Conservation (phyloP, 2,329 filamentous ascomycete species). For the Metarhizium sp. region DNA sequence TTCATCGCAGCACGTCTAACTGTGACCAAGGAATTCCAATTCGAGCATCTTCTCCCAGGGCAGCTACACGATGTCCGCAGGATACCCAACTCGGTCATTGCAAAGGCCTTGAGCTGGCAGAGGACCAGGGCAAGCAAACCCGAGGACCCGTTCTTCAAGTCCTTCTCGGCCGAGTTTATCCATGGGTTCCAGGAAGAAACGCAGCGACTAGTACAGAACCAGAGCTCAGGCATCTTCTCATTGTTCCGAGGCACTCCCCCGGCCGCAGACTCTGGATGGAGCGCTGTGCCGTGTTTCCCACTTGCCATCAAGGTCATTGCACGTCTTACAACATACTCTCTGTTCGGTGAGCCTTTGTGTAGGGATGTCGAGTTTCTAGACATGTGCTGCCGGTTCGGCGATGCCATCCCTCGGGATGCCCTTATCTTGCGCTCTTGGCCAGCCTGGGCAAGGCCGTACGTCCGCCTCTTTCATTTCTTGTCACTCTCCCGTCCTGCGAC, state of each 20-base stretch:
- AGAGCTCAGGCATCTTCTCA: not conserved
- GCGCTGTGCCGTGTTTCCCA: slow-evolving; percentile 8
- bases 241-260: not conserved
- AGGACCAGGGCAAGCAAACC: slow-evolving; percentile 6
- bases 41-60: slow-evolving; percentile 6
- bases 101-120: slow-evolving; percentile 10
- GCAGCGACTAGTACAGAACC: not conserved
- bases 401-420: slow-evolving; percentile 7
- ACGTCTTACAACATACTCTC: slow-evolving; percentile 8
- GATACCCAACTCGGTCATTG: slow-evolving; percentile 8
- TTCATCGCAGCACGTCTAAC: not conserved
- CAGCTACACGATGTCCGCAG: slow-evolving; percentile 5
- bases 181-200: slow-evolving; percentile 7
- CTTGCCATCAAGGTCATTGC: slow-evolving; percentile 8
- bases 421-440: slow-evolving; percentile 7
- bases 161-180: slow-evolving; percentile 8
- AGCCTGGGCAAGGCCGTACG: slow-evolving; percentile 5
- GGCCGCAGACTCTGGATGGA: slow-evolving; percentile 1
- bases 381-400: slow-evolving; percentile 7
- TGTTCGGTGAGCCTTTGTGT: slow-evolving; percentile 8
- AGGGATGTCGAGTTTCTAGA: slow-evolving; percentile 6
- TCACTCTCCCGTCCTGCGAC: not conserved
- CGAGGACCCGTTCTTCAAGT: slow-evolving; percentile 7
- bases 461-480: too few species aligned
- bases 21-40: slow-evolving; percentile 8